These are phyloP conservation scores for Phlegmacium glaucopus DNA, from an alignment of 768 basidiomycete species.

Conservation along the genomic window DNA sequence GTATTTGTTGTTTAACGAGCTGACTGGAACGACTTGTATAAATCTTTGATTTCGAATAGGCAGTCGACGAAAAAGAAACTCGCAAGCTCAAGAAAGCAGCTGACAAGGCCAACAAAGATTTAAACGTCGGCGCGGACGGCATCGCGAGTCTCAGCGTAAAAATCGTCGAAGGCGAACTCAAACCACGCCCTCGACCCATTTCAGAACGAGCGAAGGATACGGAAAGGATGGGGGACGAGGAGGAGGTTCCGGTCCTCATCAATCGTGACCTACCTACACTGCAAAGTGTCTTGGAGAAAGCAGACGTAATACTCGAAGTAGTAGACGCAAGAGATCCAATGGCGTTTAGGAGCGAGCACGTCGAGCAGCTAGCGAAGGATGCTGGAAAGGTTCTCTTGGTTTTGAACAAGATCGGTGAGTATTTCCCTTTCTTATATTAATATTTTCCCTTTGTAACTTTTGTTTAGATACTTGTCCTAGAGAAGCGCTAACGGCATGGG, in stretches of 20 bases:
- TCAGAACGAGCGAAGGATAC: slow-evolving; percentile 23
- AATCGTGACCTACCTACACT: slow-evolving; percentile 63
- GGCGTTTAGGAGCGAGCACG: slow-evolving; percentile 57
- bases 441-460: slow-evolving; percentile 1
- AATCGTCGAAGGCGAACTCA: slow-evolving; percentile 31
- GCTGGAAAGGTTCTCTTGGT: slow-evolving; percentile 55
- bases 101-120: too few species aligned
- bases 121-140: slow-evolving; percentile 49
- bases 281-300: slow-evolving; percentile 64
- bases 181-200: slow-evolving; percentile 21
- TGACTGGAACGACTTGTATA: neutral
- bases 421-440: neutral
- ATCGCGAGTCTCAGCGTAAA: slow-evolving; percentile 46
- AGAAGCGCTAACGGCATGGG: slow-evolving; percentile 73
- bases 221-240: slow-evolving; percentile 44
- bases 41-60: slow-evolving; percentile 34
- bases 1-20: neutral
- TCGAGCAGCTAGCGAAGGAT: slow-evolving; percentile 52
- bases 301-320: slow-evolving; percentile 78
- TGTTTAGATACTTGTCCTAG: slow-evolving; percentile 71
- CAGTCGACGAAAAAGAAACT: slow-evolving; percentile 69
- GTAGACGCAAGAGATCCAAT: slow-evolving; percentile 84
- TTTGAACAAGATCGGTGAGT: slow-evolving; percentile 85
- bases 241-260: slow-evolving; percentile 56
- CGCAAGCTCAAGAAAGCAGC: slow-evolving; percentile 27